Conservation (phyloP, 345 rosid species). For the Arabis hirsuta region DNA sequence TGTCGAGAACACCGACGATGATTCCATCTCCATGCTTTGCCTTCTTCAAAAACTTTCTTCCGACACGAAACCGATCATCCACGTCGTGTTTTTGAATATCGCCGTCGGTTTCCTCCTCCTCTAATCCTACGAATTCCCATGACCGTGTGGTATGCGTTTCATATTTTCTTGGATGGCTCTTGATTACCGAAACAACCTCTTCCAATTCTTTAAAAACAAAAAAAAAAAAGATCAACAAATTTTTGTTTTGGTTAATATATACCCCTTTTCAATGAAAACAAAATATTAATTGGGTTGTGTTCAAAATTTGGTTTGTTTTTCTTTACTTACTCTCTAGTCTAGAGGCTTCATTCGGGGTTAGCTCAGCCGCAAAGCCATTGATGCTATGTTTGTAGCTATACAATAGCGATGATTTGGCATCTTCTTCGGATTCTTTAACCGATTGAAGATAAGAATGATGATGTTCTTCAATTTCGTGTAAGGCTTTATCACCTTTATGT, state of each 20-base stretch:
- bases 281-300: neutral
- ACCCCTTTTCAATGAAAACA: neutral
- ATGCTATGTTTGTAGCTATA: slow-evolving; percentile 92
- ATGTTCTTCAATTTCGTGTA: slow-evolving; percentile 61
- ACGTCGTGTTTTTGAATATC: slow-evolving; percentile 15
- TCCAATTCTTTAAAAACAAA: slow-evolving; percentile 52
- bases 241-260: neutral
- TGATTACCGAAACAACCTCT: slow-evolving; percentile 62
- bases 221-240: neutral
- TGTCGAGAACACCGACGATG: slow-evolving; percentile 79
- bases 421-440: slow-evolving; percentile 69
- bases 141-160: slow-evolving; percentile 82
- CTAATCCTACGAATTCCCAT: slow-evolving; percentile 82
- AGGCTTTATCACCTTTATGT: slow-evolving; percentile 56
- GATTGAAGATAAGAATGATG: slow-evolving; percentile 66
- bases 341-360: slow-evolving; percentile 70
- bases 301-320: neutral
- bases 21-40: slow-evolving; percentile 70
- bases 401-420: slow-evolving; percentile 65
- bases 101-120: slow-evolving; percentile 44
- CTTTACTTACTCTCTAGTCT: slow-evolving; percentile 44
- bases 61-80: slow-evolving; percentile 42
- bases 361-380: slow-evolving; percentile 80
- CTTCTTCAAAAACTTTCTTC: slow-evolving; percentile 45
- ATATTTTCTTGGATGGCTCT: slow-evolving; percentile 57